Base-by-base conservation (phyloP, 106 monocot species). In the Gastrodia elata region DNA sequence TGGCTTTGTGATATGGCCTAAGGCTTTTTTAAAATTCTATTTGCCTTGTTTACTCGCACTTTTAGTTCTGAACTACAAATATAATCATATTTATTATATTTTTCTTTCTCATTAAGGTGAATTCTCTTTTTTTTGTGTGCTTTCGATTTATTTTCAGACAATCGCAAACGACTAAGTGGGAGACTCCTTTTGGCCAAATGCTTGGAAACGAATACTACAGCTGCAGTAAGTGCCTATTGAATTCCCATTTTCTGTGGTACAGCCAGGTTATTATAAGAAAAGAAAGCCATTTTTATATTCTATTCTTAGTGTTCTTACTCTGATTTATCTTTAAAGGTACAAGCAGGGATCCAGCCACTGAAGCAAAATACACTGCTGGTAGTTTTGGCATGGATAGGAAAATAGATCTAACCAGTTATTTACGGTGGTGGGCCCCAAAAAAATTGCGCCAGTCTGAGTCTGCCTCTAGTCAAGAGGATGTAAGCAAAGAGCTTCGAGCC, bases 391-490 rank as follows among this genome's bases (percentile, higher is more conserved):
- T 89, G 83, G 91, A 92, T 38, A 87, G 89, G 79, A 97, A 97
- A 75, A 86, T 88, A 71, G 93, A 97, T 77, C 80, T 97, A 6
- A 88, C 92, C 38, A 68, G 71, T 48, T 86, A 92, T 46, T 93
- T 97, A 56, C 71, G 80, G 52, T 93, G 97, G 97, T 97, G 97
- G 97, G 70, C 73, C 1, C 90, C 90, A 0, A 90, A 85, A 42
- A 88, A 81, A 73, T 16, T 74, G 24, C 83, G 75, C 25, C 84
- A 86, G 73, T 27, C 72, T 48, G 86, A 88, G 33, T 46, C 83
- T 34, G 26, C 39, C 36, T 58, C 70, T 8, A 79, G 57, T 34
- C 49, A 58, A 18, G 92, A 97, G 74, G 93, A 92, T 68, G 56
- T 85, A 16, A 68, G 79, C 28, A 76, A 70, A 39, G 97, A 93